Conservation (phyloP, 805 yeast species). For the Ogataea zsoltii region DNA sequence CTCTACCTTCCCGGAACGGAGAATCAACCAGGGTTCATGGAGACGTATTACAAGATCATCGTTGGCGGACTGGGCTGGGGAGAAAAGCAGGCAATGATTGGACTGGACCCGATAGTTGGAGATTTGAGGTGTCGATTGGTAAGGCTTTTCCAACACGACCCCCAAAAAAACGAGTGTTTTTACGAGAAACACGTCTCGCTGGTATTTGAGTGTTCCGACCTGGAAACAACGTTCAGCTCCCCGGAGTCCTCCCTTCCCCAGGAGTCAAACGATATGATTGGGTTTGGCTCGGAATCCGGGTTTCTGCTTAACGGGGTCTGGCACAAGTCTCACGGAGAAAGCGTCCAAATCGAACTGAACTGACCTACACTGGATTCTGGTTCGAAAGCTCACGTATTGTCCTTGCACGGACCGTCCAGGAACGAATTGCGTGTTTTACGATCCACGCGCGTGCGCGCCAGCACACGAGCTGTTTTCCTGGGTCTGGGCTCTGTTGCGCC, state of each 20-base stretch:
- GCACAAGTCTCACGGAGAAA: conserved; percentile 36
- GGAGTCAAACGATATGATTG: conserved; percentile 25
- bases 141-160: conserved; percentile 21
- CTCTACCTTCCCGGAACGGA: conserved; percentile 11
- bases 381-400: too few relatives aligned
- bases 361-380: too few relatives aligned
- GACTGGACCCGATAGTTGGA: conserved; percentile 58
- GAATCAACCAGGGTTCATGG: conserved; percentile 12
- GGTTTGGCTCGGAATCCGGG: conserved; percentile 38
- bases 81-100: conserved; percentile 64
- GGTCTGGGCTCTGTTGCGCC: conserved; percentile 3
- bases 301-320: conserved; percentile 29
- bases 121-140: conserved; percentile 23
- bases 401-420: too few relatives aligned
- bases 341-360: conserved; percentile 14
- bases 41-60: conserved; percentile 49
- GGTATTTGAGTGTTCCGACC: conserved; percentile 28
- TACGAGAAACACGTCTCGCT: conserved; percentile 3
- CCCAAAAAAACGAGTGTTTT: neutral
- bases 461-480: neutral
- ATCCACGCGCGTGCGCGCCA: neutral
- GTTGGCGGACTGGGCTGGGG: conserved; percentile 86
- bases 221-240: conserved; percentile 13
- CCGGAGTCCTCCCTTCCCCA: conserved; percentile 5
- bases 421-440: neutral